Evolutionary conservation across 1,284 basidiomycete species (phyloP).

Genomic region (Cryptococcus depauperatus): DNA sequence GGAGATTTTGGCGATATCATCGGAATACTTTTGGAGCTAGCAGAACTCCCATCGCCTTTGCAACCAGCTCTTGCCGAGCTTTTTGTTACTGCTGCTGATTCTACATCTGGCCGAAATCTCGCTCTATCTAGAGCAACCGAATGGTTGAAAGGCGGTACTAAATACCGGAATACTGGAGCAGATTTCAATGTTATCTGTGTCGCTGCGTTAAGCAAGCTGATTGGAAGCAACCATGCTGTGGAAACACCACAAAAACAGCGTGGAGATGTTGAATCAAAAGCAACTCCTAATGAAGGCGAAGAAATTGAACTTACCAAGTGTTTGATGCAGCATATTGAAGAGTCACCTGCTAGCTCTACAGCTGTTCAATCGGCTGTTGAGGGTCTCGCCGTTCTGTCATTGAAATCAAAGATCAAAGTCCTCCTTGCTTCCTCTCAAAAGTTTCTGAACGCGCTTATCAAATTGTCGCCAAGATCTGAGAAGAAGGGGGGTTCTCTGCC

Average conservation of each 20-base stretch:
- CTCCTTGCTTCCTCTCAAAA: constrained; percentile 51
- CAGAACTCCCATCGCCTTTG: constrained; percentile 33
- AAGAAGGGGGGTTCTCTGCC: constrained; percentile 48
- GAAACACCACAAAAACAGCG: background rate
- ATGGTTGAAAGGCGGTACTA: constrained; percentile 44
- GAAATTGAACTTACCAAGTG: constrained; percentile 49
- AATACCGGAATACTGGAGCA: constrained; percentile 1
- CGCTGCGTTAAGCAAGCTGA: constrained; percentile 63
- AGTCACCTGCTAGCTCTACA: constrained; percentile 9
- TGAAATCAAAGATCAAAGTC: constrained; percentile 60
- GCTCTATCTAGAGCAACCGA: constrained; percentile 49
- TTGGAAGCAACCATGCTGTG: constrained; percentile 52
- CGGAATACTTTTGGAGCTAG: constrained; percentile 33
- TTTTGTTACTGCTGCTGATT: constrained; percentile 61
- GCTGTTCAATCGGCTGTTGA: constrained; percentile 45
- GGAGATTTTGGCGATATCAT: constrained; percentile 22
- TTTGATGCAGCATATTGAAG: constrained; percentile 54
- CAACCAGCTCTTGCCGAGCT: constrained; percentile 56
- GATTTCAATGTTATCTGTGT: constrained; percentile 57
- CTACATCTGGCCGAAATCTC: constrained; percentile 59
- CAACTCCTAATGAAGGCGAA: constrained; percentile 11
- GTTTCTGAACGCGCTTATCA: constrained; percentile 59
- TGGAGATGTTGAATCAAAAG: background rate
- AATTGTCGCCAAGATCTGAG: constrained; percentile 34
- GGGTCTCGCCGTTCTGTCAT: constrained; percentile 70